Evolutionary conservation across 2,329 filamentous ascomycete species (phyloP), one percentile per base, ranked within the genome.

Genomic region (Penicillium sp.): DNA sequence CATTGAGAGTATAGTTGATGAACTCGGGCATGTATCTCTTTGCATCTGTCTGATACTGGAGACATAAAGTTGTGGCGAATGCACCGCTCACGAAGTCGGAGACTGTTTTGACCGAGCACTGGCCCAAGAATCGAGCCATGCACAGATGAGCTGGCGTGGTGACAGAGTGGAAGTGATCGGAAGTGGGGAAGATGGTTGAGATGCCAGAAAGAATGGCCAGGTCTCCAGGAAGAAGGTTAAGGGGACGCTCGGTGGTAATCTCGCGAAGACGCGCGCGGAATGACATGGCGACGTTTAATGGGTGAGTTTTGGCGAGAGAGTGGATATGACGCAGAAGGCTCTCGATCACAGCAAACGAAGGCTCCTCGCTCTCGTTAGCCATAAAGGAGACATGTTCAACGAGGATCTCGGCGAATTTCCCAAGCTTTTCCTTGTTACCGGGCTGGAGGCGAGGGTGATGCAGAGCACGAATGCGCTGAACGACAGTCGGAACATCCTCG

Each of bases 101-200:
- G 4, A 90, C 72, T 7, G 76, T 78, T 41, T 83, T 78, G 0
- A 90, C 85, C 0, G 86, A 79, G 51, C 85, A 90, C 62, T 96
- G 85, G 1, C 88, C 90, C 24, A 99, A 80, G 72, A 89, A 96
- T 49, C 90, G 85, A 12, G 83, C 83, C 72, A 97, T 89, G n/a
- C 86, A 82, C 5, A 96, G 83, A 73, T 90, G 88, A 0, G 93
- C 88, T 2, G 94, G 94, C 1, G 94, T 99, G 38, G 90, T 88
- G 33, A 97, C 90, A 63, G 94, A 88, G 65, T 99, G 94, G 73
- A 97, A 99, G 73, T 97, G 92, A 72, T 99, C 94, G 0, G 92
- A 96, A 0, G 94, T 96, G 4, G 94, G 92, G 66, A 95, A 99
- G 48, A 95, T 88, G 2, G 85, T 85, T 38, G 87, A 85, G 54